A percentile compares a stretch with the other conserved stretches of the same genome.
Evolutionary conservation across 129 eudicot species (phyloP).

Genomic region (Sambucus nigra): DNA sequence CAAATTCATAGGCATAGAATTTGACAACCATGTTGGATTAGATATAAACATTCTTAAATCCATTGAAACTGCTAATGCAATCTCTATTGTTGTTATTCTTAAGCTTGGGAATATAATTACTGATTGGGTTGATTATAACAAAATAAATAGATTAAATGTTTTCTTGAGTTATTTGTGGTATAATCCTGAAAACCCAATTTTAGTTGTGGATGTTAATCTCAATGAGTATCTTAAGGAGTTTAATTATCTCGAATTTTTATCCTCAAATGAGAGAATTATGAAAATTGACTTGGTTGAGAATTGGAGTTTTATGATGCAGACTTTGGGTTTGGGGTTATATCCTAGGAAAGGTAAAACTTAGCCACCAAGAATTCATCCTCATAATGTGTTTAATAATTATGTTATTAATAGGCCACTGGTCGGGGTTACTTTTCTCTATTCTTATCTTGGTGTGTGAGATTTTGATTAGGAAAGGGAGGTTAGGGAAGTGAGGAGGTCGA

Average conservation of each 20-base stretch:
- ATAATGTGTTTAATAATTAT: conserved; percentile 53
- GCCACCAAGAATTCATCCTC: conserved; percentile 37
- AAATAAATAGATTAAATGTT: conserved; percentile 30
- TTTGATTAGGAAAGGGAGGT: conserved; percentile 41
- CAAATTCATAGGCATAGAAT: conserved; percentile 61
- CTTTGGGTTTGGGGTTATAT: conserved; percentile 41
- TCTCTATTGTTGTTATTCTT: conserved; percentile 29
- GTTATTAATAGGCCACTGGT: conserved; percentile 27
- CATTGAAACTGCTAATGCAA: conserved; percentile 47
- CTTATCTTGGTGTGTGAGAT: conserved; percentile 41
- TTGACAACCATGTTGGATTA: conserved; percentile 68
- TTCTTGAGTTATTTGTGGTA: conserved; percentile 43
- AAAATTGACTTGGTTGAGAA: conserved; percentile 48
- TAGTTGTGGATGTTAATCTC: conserved; percentile 40
- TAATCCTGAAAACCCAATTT: conserved; percentile 48
- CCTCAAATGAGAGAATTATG: conserved; percentile 67
- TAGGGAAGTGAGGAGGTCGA: conserved; percentile 25
- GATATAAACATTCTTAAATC: conserved; percentile 69
- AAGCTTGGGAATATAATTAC: conserved; percentile 42
- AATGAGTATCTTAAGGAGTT: conserved; percentile 38
- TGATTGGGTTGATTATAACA: conserved; percentile 65
- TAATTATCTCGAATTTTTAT: conserved; percentile 71
- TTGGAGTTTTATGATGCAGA: conserved; percentile 61
- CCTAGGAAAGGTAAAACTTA: conserved; percentile 10
- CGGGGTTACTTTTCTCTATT: conserved; percentile 30